Evolutionary conservation across 208 protist species (phyloP).

Genomic region (Porcisia hertigi): DNA sequence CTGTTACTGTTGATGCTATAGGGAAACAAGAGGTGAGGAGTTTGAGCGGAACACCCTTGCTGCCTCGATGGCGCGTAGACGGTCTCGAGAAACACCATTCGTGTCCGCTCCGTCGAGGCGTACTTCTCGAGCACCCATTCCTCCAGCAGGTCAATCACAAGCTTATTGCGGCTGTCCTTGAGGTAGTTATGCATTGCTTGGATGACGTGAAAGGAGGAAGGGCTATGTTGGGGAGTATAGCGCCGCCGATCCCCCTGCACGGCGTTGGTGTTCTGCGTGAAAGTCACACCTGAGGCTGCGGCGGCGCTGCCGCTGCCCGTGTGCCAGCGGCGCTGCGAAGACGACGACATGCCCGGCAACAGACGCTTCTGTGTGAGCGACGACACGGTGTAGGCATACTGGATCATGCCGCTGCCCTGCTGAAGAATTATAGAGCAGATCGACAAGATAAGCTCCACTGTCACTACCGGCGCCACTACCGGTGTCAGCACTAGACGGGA

Average conservation of each 20-base stretch:
- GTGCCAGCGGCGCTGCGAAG: constrained; percentile 29
- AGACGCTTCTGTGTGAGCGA: constrained; percentile 48
- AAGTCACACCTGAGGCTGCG: not conserved
- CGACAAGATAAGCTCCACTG: constrained; percentile 63
- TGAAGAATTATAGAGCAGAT: constrained; percentile 58
- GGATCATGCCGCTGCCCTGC: constrained; percentile 52
- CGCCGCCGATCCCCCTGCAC: constrained; percentile 18
- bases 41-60: not conserved
- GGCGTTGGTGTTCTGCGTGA: constrained; percentile 10
- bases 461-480: constrained; percentile 34
- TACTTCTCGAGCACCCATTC: constrained; percentile 44
- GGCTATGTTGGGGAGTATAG: constrained; percentile 40
- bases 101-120: constrained; percentile 16
- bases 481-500: constrained; percentile 10
- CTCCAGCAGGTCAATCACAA: constrained; percentile 35
- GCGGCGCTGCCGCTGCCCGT: not conserved
- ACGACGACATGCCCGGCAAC: constrained; percentile 22
- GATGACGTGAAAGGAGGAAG: constrained; percentile 49
- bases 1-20: constrained; percentile 4
- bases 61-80: constrained; percentile 8
- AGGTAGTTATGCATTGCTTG: constrained; percentile 46
- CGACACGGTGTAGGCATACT: constrained; percentile 59
- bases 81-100: constrained; percentile 24
- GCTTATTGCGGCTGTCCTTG: constrained; percentile 29
- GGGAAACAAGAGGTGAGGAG: not conserved